Base-by-base conservation (phyloP, 225 moss, liverwort and hornwort genomes). In the Asterella californica region DNA sequence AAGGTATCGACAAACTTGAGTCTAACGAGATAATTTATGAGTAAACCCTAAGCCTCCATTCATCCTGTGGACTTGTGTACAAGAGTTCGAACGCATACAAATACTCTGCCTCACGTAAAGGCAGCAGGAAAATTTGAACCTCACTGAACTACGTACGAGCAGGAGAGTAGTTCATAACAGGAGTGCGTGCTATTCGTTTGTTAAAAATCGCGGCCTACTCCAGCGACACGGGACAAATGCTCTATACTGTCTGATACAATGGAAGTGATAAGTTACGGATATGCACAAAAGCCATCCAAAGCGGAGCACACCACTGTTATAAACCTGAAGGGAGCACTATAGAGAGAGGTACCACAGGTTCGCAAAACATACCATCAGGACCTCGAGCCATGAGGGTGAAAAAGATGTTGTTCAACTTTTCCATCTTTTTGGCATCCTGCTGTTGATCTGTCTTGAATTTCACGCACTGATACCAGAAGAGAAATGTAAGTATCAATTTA, bases 381-480 rank as follows among this genome's bases (percentile, higher is more conserved):
- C 96, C 96, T 80, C 94, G 90, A 36, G 96, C 92, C 96, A 96
- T 96, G 88, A 91, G 84, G 68, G 91, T 96, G 61, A 96, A 94
- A 76, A 96, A 94, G 15, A 86, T 84, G 83, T 96, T 96, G 80
- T 94, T 94, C 55, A 96, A 87, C 84, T 94, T 96, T 83, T 96
- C 96, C 94, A 96, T 96, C 88, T 94, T 96, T 75, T 90, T 92
- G 47, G 90, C 82, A 82, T 96, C 96, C 86, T 96, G 96, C 24
- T 90, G 90, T 84, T 96, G 96, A 85, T 94, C 94, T 25, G 94
- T 96, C 89, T 91, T 94, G 80, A 92, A 96, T 84, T 96, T 96
- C 49, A 96, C 49, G 80, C 92, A 96, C 91, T 90, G 82, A 84
- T 84, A 77, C 22, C 75, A 46, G 0, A 59, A 34, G 9, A 82